phyloP scores from a whole-genome alignment of 116 monocot species.

The Dioscorea cayenensis region DNA sequence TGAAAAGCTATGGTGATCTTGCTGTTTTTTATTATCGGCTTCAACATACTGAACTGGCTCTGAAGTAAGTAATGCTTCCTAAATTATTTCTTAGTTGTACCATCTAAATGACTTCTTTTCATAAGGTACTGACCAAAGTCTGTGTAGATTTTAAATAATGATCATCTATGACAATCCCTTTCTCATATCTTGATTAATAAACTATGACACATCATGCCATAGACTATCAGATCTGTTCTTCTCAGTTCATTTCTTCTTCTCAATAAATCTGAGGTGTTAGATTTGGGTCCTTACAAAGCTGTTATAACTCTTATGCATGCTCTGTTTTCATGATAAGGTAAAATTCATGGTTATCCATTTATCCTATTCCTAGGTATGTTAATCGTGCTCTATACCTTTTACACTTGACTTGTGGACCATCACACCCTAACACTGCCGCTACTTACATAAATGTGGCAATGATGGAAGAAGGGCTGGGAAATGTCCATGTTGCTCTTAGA shows the following conservation, averaged over 20 bases:
- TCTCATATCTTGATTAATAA: no score
- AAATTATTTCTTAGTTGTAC: background rate
- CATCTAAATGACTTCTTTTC: background rate
- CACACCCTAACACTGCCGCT: constrained; percentile 95
- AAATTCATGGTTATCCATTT: background rate
- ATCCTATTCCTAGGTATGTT: constrained; percentile 72
- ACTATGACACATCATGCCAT: no score
- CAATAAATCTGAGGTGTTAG: no score
- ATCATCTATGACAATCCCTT: no score
- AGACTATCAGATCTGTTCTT: no score
- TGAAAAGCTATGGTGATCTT: constrained; percentile 99
- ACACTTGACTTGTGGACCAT: constrained; percentile 91
- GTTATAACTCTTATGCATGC: no score
- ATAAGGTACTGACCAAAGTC: no score
- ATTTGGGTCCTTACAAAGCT: no score
- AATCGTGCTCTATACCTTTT: constrained; percentile 90
- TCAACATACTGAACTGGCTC: constrained; percentile 90
- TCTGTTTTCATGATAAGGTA: background rate
- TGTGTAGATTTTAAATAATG: no score
- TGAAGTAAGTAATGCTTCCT: constrained; percentile 56
- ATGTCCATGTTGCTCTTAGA: constrained; percentile 91
- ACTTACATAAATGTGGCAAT: constrained; percentile 99
- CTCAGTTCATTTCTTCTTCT: no score
- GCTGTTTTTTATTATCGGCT: constrained; percentile 98
- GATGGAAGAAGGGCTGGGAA: constrained; percentile 99